These are phyloP conservation scores for Bolboschoenus planiculmis DNA, from an alignment of 176 grass and related monocot genomes.

Conservation along the genomic window DNA sequence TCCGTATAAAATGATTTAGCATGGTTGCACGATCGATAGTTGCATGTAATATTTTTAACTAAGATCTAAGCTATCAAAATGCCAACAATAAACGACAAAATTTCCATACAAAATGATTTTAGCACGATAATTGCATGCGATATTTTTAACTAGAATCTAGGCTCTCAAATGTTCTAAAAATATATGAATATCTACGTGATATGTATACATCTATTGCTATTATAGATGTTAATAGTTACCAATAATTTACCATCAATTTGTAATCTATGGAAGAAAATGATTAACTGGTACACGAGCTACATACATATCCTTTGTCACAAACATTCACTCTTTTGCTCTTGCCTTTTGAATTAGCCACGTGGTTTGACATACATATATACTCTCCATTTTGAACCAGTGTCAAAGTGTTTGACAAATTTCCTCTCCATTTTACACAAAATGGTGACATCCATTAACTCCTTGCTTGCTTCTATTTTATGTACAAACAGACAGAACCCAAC, in stretches of 20 bases:
- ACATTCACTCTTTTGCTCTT: background rate
- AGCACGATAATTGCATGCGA: no score
- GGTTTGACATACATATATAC: background rate
- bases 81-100: background rate
- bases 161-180: background rate
- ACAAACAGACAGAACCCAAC: background rate
- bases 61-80: background rate
- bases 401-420: background rate
- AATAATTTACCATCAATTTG: background rate
- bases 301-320: constrained; percentile 6
- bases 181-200: no score
- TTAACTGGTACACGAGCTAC: background rate
- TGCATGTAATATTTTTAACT: background rate
- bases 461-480: background rate
- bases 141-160: background rate
- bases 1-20: background rate
- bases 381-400: background rate
- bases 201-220: no score
- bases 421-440: background rate
- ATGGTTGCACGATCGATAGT: no score
- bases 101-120: background rate
- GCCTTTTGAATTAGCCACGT: background rate
- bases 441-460: background rate
- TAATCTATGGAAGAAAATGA: background rate
- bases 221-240: no score